Evolutionary conservation across 768 basidiomycete genomes (phyloP).

Genomic region (Pluteus cervinus): DNA sequence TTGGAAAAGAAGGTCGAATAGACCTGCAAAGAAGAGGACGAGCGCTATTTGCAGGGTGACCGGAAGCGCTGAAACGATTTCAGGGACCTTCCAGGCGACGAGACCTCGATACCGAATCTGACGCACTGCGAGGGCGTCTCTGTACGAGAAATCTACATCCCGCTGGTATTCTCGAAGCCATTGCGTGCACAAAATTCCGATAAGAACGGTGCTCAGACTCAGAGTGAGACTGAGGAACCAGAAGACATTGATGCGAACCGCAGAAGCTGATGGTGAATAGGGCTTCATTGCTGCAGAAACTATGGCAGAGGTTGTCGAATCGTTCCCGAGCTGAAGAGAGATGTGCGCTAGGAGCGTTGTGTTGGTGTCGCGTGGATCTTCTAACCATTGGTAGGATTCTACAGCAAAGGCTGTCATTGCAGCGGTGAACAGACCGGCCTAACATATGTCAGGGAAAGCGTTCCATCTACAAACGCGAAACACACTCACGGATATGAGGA

Average conservation of each 20-base stretch:
- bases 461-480: neutral
- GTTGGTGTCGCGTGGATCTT: too few species aligned
- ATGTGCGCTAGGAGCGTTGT: too few species aligned
- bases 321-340: too few species aligned
- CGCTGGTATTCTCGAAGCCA: slow-evolving; percentile 18
- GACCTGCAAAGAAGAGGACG: slow-evolving; percentile 22
- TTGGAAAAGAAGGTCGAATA: slow-evolving; percentile 21
- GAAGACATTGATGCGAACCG: slow-evolving; percentile 10
- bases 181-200: slow-evolving; percentile 16
- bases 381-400: slow-evolving; percentile 16
- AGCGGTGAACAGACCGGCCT: slow-evolving; percentile 24
- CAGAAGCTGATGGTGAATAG: slow-evolving; percentile 1
- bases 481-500: slow-evolving; percentile 4
- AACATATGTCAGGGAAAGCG: neutral
- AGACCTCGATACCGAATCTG: slow-evolving; percentile 24
- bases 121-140: slow-evolving; percentile 14
- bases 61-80: slow-evolving; percentile 20
- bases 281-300: neutral
- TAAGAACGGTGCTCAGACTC: slow-evolving; percentile 11
- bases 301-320: too few species aligned
- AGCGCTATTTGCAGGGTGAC: slow-evolving; percentile 23
- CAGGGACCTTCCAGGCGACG: slow-evolving; percentile 20
- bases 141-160: slow-evolving; percentile 8
- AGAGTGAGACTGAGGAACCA: slow-evolving; percentile 17
- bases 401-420: slow-evolving; percentile 19